Evolutionary conservation across 2,329 filamentous ascomycete species (phyloP).

Genomic region (Grosmannia penicillata): DNA sequence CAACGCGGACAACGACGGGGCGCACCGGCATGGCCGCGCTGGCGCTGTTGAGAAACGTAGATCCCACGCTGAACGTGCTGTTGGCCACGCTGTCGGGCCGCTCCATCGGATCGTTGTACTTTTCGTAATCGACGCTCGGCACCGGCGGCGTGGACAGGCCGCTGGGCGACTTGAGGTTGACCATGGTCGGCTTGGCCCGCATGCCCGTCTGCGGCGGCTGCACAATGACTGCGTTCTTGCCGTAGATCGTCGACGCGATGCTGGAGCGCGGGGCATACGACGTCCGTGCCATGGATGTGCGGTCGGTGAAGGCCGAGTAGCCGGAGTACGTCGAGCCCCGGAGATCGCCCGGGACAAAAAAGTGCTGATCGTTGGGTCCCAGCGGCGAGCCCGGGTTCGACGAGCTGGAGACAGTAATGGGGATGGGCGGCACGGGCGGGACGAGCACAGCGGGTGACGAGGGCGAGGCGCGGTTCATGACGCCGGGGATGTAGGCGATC

Average conservation of each 20-base stretch:
- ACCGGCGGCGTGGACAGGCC: slow-evolving; percentile 54
- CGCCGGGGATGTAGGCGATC: slow-evolving; percentile 95
- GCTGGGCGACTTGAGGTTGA: slow-evolving; percentile 68
- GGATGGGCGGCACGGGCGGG: slow-evolving; percentile 88
- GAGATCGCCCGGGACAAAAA: slow-evolving; percentile 82
- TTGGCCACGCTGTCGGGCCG: slow-evolving; percentile 36
- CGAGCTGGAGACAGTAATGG: slow-evolving; percentile 35
- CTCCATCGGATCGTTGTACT: slow-evolving; percentile 27
- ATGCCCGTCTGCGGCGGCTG: slow-evolving; percentile 75
- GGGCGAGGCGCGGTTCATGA: slow-evolving; percentile 79
- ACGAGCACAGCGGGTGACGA: slow-evolving; percentile 70
- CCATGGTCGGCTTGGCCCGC: slow-evolving; percentile 77
- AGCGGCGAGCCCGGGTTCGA: slow-evolving; percentile 41
- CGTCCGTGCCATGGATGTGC: slow-evolving; percentile 44
- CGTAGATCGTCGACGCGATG: slow-evolving; percentile 87
- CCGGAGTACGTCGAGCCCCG: slow-evolving; percentile 84
- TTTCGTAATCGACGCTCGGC: slow-evolving; percentile 52
- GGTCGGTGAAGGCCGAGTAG: slow-evolving; percentile 48
- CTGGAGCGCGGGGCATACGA: slow-evolving; percentile 51
- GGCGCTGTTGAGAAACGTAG: slow-evolving; percentile 52
- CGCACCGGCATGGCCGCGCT: slow-evolving; percentile 40
- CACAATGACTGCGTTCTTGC: slow-evolving; percentile 74
- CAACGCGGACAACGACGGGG: slow-evolving; percentile 46
- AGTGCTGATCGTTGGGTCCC: slow-evolving; percentile 64
- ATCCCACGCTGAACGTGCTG: slow-evolving; percentile 51